A percentile compares a stretch with the other conserved stretches of the same genome.
These are phyloP conservation scores for Halophytophthora batemanensis DNA, from an alignment of 352 stramenopile species.

Conservation along the genomic window DNA sequence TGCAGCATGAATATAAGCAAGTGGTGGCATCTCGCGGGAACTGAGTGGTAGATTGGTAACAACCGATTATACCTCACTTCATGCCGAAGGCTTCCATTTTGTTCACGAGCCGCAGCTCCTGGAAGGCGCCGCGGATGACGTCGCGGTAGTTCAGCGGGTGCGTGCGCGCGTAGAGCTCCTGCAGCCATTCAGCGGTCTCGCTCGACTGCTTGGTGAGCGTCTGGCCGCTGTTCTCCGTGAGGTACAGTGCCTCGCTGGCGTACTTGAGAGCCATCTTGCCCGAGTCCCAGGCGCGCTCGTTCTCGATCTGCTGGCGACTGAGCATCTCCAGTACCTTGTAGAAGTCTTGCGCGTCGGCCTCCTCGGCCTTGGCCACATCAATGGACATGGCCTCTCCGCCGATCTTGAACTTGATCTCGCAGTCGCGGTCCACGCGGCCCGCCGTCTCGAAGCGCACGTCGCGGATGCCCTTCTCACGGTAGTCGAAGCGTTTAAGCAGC, in stretches of 20 bases:
- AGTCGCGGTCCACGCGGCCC: constrained; percentile 46
- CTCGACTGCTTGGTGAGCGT: constrained; percentile 44
- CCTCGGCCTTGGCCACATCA: constrained; percentile 43
- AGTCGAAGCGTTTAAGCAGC: constrained; percentile 46
- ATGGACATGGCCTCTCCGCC: constrained; percentile 39
- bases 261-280: constrained; percentile 41
- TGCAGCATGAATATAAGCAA: no score
- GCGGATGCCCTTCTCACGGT: constrained; percentile 23
- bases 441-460: constrained; percentile 48
- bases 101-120: constrained; percentile 26
- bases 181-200: constrained; percentile 39
- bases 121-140: constrained; percentile 43
- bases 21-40: no score
- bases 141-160: constrained; percentile 59
- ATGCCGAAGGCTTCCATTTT: no score
- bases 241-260: constrained; percentile 33
- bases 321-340: constrained; percentile 62
- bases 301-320: constrained; percentile 35
- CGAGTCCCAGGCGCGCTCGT: constrained; percentile 46
- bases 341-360: constrained; percentile 25
- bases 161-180: constrained; percentile 39
- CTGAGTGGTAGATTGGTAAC: no score
- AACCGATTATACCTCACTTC: no score
- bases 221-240: constrained; percentile 38
- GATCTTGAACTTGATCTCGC: constrained; percentile 60